Evolutionary conservation across 2,329 filamentous ascomycete species (phyloP), one percentile per base, ranked within the genome.

Genomic region (Cytospora paraplurivora): DNA sequence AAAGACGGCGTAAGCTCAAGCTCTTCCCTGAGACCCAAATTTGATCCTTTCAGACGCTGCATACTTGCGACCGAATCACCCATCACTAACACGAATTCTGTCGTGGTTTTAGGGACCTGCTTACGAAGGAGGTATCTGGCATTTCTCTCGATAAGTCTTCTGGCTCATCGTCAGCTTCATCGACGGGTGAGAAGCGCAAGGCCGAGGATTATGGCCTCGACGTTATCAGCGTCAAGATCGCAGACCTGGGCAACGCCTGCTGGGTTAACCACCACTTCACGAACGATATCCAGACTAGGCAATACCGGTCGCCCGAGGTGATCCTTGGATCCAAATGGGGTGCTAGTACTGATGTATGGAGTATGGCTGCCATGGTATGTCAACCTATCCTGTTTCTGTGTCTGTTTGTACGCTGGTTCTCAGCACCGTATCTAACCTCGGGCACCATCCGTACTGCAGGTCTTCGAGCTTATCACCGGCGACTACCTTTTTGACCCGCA

Each of bases 241-340:
- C 95, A 50, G 95, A 99, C 81, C 82, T 99, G 62, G 95, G 95
- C 65, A 99, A 99, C 75, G 95, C 95, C 21, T 99, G 95, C 80
- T 99, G 95, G 95, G 93, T 97, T 34, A 93, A 93, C 68, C 95
- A 99, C 75, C 95, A 99, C 77, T 99, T 99, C 78, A 99, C 95
- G 73, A 97, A 99, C 74, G 95, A 99, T 75, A 99, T 99, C 72
- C 95, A 99, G 76, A 99, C 95, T 10, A 85, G 95, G 72, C 95
- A 99, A 78, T 99, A 99, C 77, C 85, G 95, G 63, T 98, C 95
- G 1, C 95, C 95, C 1, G 95, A 99, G 77, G 95, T 99, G 62
- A 98, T 99, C 66, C 81, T 99, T 21, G 95, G 95, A 47, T 88
- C 93, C 3, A 98, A 98, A 81, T 99, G 95, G 95, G 95, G 95